Evolutionary conservation across 78 protist species (phyloP).

Genomic region (Trichosphaerium sp.): DNA sequence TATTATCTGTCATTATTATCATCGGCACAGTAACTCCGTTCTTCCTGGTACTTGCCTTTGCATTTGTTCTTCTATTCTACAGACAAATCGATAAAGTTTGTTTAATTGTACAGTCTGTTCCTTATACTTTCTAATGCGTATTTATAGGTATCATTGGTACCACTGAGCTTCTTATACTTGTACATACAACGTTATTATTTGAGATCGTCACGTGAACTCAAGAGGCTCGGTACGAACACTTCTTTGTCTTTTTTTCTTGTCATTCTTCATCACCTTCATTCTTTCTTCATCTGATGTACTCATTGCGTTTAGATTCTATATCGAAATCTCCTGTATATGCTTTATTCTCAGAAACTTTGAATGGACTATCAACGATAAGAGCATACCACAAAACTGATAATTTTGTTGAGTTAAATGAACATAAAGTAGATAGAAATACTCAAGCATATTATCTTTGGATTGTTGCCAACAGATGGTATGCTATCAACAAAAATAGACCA

Average conservation of each 20-base stretch:
- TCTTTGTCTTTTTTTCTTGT: neutral
- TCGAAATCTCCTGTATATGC: conserved; percentile 78
- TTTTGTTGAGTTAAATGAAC: conserved; percentile 8
- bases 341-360: conserved; percentile 69
- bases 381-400: conserved; percentile 36
- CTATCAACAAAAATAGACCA: too few relatives aligned
- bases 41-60: neutral
- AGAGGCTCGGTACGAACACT: too few relatives aligned
- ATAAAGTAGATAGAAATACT: conserved; percentile 30
- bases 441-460: conserved; percentile 29
- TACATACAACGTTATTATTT: conserved; percentile 56
- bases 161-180: conserved; percentile 47
- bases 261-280: neutral
- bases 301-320: conserved; percentile 55
- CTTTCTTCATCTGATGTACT: neutral
- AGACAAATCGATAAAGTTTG: neutral
- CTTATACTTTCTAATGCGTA: neutral
- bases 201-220: conserved; percentile 57
- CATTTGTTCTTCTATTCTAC: neutral
- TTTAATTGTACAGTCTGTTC: neutral
- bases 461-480: conserved; percentile 58
- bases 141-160: conserved; percentile 26
- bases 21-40: neutral
- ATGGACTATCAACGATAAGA: conserved; percentile 84
- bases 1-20: conserved; percentile 1